phyloP scores from a whole-genome alignment of 1,139 yeast species.

The Candida smagusa region DNA sequence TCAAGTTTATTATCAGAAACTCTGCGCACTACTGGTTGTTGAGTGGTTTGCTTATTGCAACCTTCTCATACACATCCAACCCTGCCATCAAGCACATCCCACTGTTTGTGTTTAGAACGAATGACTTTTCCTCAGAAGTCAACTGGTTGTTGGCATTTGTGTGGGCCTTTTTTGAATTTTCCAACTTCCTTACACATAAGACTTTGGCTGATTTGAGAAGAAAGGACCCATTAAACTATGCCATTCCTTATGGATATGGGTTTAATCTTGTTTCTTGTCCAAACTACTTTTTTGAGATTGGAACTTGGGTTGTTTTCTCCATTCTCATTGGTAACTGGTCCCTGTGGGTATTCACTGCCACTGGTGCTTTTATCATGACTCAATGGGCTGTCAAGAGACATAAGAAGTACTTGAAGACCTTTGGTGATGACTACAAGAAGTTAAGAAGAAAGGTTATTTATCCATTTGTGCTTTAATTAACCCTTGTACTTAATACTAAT shows the following conservation, averaged over 20 bases:
- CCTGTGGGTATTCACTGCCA: constrained; percentile 63
- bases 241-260: constrained; percentile 47
- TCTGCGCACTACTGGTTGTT: constrained; percentile 88
- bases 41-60: constrained; percentile 64
- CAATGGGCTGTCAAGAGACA: constrained; percentile 77
- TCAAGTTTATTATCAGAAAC: constrained; percentile 81
- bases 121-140: constrained; percentile 22
- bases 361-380: constrained; percentile 77
- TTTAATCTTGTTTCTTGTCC: constrained; percentile 59
- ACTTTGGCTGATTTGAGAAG: constrained; percentile 56
- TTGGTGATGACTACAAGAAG: constrained; percentile 74
- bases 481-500: constrained; percentile 63
- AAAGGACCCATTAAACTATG: constrained; percentile 37
- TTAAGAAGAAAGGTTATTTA: constrained; percentile 60
- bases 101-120: constrained; percentile 19
- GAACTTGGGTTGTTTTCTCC: constrained; percentile 70
- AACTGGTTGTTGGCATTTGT: constrained; percentile 35
- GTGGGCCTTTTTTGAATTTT: constrained; percentile 66
- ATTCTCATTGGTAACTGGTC: constrained; percentile 76
- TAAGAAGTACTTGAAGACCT: constrained; percentile 60
- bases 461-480: constrained; percentile 43
- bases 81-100: constrained; percentile 4
- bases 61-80: constrained; percentile 71
- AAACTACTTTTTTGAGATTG: constrained; percentile 83
- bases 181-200: constrained; percentile 70